These are phyloP conservation scores for Gossypium davidsonii DNA, from an alignment of 441 rosid species.

Conservation along the genomic window DNA sequence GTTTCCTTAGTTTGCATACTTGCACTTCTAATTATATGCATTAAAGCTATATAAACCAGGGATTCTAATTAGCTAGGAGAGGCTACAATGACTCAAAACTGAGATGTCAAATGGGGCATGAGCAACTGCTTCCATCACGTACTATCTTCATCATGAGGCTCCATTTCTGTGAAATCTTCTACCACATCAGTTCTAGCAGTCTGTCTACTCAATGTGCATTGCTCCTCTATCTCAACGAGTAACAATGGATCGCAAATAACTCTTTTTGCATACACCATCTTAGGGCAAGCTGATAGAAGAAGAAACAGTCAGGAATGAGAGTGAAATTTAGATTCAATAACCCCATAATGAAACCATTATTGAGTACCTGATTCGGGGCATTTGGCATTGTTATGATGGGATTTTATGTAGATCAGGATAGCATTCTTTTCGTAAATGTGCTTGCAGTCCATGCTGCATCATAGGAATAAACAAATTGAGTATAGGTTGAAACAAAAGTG, in stretches of 20 bases:
- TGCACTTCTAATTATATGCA: neutral
- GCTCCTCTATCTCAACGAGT: slow-evolving; percentile 62
- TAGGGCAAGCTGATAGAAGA: slow-evolving; percentile 60
- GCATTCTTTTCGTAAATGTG: slow-evolving; percentile 69
- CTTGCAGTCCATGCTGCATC: slow-evolving; percentile 71
- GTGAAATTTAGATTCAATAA: neutral
- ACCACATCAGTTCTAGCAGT: slow-evolving; percentile 34
- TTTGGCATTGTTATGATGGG: slow-evolving; percentile 20
- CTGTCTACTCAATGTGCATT: slow-evolving; percentile 44
- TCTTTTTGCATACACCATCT: slow-evolving; percentile 36
- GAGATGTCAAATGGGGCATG: neutral
- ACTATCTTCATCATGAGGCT: slow-evolving; percentile 27
- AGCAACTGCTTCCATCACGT: slow-evolving; percentile 10
- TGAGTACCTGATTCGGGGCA: slow-evolving; percentile 76
- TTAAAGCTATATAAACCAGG: neutral
- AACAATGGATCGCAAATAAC: slow-evolving; percentile 62
- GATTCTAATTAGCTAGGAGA: neutral
- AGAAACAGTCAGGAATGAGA: slow-evolving; percentile 1
- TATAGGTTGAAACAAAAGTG: slow-evolving; percentile 1
- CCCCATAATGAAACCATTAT: neutral
- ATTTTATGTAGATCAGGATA: slow-evolving; percentile 42
- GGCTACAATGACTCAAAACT: neutral
- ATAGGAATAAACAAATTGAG: slow-evolving; percentile 10
- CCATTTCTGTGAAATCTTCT: slow-evolving; percentile 66
- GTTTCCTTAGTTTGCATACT: neutral